phyloP scores from a whole-genome alignment of 202 grass and related monocot species.

The Alloteropsis angusta region DNA sequence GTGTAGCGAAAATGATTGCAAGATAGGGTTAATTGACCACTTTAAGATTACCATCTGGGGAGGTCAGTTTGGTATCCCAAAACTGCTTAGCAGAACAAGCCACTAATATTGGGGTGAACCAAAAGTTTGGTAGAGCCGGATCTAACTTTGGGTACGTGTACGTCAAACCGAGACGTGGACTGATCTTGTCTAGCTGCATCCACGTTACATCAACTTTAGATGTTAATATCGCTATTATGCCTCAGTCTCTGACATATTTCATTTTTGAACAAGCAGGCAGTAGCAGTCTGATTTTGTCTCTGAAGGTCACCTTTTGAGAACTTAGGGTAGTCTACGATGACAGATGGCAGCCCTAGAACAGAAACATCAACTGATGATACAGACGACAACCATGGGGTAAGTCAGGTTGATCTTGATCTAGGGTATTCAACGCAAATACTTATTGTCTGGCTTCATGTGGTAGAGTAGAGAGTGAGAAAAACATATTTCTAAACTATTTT shows the following conservation, averaged over 20 bases:
- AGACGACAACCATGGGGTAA: constrained; percentile 70
- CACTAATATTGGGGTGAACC: too few species aligned
- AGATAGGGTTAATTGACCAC: too few species aligned
- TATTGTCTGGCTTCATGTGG: constrained; percentile 16
- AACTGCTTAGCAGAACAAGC: too few species aligned
- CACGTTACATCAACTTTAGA: constrained; percentile 3
- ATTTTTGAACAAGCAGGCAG: constrained; percentile 6
- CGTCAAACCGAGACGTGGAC: neutral
- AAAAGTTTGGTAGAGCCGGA: too few species aligned
- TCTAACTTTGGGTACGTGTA: neutral
- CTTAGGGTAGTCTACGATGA: constrained; percentile 51
- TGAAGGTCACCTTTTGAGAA: constrained; percentile 31
- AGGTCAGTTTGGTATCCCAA: too few species aligned
- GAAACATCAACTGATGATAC: constrained; percentile 87
- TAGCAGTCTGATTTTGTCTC: constrained; percentile 16
- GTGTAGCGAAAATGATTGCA: too few species aligned
- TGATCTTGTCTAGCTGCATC: neutral
- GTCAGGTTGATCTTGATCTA: neutral
- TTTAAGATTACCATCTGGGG: too few species aligned
- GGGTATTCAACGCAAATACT: neutral
- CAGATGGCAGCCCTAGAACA: constrained; percentile 68
- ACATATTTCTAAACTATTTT: neutral
- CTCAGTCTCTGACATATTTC: neutral
- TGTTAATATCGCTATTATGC: neutral
- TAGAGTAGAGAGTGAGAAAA: too few species aligned